Conservation (phyloP, 179 eudicot species). For the Vitellaria paradoxa region DNA sequence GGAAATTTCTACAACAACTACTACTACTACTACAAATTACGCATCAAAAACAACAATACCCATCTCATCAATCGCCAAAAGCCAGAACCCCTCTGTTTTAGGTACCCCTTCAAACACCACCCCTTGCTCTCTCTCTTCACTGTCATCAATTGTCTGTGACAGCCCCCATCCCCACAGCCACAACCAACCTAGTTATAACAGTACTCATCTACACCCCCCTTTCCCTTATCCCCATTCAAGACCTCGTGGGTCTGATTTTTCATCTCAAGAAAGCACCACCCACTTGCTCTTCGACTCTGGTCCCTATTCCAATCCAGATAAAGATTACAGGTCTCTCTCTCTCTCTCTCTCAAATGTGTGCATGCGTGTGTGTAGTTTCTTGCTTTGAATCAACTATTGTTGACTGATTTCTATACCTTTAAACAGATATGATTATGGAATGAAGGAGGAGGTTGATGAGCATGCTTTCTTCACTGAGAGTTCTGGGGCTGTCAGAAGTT, state of each 20-base stretch:
- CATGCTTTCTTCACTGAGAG: constrained; percentile 60
- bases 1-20: constrained; percentile 44
- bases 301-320: constrained; percentile 25
- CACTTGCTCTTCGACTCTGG: constrained; percentile 36
- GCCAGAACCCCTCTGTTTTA: constrained; percentile 17
- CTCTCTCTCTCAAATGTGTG: not conserved
- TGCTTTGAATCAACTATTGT: constrained; percentile 1
- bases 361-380: not conserved
- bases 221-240: constrained; percentile 34
- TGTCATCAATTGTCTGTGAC: constrained; percentile 19
- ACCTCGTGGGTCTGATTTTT: constrained; percentile 26
- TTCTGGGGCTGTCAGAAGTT: constrained; percentile 50
- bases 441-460: constrained; percentile 67
- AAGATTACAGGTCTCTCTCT: constrained; percentile 28
- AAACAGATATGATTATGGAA: constrained; percentile 49
- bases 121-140: constrained; percentile 21
- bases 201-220: constrained; percentile 22
- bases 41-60: constrained; percentile 19
- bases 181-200: constrained; percentile 2
- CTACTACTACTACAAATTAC: constrained; percentile 10
- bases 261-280: constrained; percentile 30
- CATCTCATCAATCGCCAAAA: constrained; percentile 32
- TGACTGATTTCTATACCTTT: not conserved
- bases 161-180: constrained; percentile 25
- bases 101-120: not conserved